phyloP scores from a whole-genome alignment of 805 yeast genomes.

The Yamadazyma takamatsuzukensis region DNA sequence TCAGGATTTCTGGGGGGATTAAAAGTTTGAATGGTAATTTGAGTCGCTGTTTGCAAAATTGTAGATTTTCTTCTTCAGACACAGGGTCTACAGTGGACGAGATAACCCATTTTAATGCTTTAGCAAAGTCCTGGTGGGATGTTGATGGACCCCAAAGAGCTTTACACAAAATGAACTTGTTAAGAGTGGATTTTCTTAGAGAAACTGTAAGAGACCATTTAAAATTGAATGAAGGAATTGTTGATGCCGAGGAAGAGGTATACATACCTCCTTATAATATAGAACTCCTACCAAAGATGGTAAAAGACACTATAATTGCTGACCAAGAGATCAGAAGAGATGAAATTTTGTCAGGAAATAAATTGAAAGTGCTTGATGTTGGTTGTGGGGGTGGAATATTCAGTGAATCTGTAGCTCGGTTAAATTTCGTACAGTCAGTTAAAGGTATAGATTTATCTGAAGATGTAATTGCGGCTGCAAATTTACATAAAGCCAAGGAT shows the following conservation, averaged over 20 bases:
- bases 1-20: too few species aligned
- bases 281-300: constrained; percentile 59
- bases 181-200: constrained; percentile 83
- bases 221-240: constrained; percentile 32
- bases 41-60: too few species aligned
- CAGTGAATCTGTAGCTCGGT: constrained; percentile 80
- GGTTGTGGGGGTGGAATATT: constrained; percentile 99
- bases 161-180: constrained; percentile 88
- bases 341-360: constrained; percentile 27
- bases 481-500: constrained; percentile 61
- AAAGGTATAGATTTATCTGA: constrained; percentile 82
- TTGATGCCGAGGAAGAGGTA: constrained; percentile 40
- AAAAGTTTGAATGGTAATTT: too few species aligned
- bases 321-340: constrained; percentile 51
- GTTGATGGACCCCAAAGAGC: constrained; percentile 89
- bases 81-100: constrained; percentile 60
- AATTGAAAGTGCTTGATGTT: constrained; percentile 67
- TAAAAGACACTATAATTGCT: constrained; percentile 42
- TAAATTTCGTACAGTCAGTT: constrained; percentile 59
- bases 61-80: too few species aligned
- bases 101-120: constrained; percentile 72
- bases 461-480: constrained; percentile 80
- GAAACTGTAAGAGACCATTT: constrained; percentile 49
- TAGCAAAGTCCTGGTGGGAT: constrained; percentile 99
- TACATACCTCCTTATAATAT: constrained; percentile 77